Percentiles rank a stretch among this genome's conserved stretches.
These are phyloP conservation scores for Tulasnella sp. DNA, from an alignment of 768 basidiomycete species.

Conservation along the genomic window DNA sequence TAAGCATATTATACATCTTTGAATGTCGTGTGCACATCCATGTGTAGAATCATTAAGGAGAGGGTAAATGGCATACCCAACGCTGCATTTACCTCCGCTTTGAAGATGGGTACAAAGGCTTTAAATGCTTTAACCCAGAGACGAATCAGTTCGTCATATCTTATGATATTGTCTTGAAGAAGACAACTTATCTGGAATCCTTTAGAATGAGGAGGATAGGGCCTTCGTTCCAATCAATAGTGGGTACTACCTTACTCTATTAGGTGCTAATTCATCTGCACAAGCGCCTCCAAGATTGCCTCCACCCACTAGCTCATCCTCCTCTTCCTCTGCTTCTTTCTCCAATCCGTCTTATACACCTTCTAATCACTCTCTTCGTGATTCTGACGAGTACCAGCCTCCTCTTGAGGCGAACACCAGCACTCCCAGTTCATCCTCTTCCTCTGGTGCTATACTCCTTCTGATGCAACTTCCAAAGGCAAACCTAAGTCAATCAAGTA, in stretches of 20 bases:
- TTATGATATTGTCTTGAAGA: constrained; percentile 16
- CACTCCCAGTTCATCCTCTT: too few relatives aligned
- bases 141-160: constrained; percentile 5
- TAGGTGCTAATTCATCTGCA: neutral
- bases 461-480: too few relatives aligned
- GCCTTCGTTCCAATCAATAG: neutral
- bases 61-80: neutral
- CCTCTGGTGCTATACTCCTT: neutral
- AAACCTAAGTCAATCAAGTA: neutral
- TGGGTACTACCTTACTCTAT: neutral
- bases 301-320: neutral
- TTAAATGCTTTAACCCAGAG: constrained; percentile 25
- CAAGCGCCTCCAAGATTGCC: neutral
- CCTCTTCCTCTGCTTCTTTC: neutral
- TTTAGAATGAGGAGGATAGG: neutral
- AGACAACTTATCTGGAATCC: neutral
- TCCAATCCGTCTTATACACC: neutral
- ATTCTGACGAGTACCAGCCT: neutral
- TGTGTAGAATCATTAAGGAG: neutral
- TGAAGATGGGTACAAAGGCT: constrained; percentile 27
- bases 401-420: too few relatives aligned
- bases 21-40: constrained; percentile 8
- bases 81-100: constrained; percentile 18
- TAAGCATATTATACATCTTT: neutral
- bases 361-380: neutral